phyloP scores from a whole-genome alignment of 2,329 filamentous ascomycete genomes.

The Allantophomopsis lycopodina region DNA sequence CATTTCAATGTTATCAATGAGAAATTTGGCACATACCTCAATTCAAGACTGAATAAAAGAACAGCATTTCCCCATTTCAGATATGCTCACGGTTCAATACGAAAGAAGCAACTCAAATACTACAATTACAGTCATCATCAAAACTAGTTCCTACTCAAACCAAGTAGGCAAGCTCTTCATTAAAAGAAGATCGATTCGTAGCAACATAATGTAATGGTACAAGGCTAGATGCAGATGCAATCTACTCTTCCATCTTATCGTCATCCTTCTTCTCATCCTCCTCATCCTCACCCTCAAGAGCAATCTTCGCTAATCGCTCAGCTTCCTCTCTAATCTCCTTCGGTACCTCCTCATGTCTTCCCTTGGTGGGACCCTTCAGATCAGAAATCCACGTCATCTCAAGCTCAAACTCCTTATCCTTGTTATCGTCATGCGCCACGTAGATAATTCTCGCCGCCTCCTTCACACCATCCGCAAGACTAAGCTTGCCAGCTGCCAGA shows the following conservation, averaged over 20 bases:
- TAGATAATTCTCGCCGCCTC: slow-evolving; percentile 96
- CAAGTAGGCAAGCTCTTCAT: too few relatives aligned
- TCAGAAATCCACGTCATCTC: slow-evolving; percentile 98
- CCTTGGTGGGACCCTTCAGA: slow-evolving; percentile 76
- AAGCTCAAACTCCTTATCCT: slow-evolving; percentile 98
- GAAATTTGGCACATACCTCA: too few relatives aligned
- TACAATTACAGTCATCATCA: too few relatives aligned
- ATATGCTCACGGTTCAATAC: too few relatives aligned
- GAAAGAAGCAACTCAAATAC: too few relatives aligned
- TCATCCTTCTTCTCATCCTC: slow-evolving; percentile 57
- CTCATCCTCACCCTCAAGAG: slow-evolving; percentile 74
- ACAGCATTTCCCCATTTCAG: too few relatives aligned
- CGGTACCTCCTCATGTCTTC: slow-evolving; percentile 84
- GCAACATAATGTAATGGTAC: slow-evolving; percentile 12
- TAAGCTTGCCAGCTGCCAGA: slow-evolving; percentile 62
- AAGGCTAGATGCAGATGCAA: slow-evolving; percentile 9
- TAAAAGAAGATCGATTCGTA: too few relatives aligned
- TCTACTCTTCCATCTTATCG: slow-evolving; percentile 43
- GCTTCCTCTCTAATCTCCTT: slow-evolving; percentile 85
- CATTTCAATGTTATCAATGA: too few relatives aligned
- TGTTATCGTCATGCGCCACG: slow-evolving; percentile 95
- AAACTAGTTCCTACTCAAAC: too few relatives aligned
- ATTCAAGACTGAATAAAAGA: too few relatives aligned
- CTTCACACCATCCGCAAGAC: slow-evolving; percentile 79
- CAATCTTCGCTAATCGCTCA: slow-evolving; percentile 82